A percentile compares a stretch with the other conserved stretches of the same genome.
phyloP scores from a whole-genome alignment of 345 rosid species.

The Erysimum cheiranthoides region DNA sequence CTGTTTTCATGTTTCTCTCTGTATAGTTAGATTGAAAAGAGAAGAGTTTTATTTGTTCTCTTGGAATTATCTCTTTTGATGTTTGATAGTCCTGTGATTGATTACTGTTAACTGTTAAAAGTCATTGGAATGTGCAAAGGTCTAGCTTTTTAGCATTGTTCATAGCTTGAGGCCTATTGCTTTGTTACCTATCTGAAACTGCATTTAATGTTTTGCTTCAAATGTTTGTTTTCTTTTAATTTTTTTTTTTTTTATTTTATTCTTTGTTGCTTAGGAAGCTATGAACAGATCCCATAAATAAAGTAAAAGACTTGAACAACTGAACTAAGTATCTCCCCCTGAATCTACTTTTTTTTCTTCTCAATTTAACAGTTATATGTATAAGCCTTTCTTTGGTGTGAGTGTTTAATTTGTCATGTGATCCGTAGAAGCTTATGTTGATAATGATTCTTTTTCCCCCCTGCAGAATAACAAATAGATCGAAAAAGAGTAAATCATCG shows the following conservation, averaged over 20 bases:
- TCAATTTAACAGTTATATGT: not conserved
- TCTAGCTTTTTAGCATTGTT: constrained; percentile 37
- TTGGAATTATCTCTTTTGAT: constrained; percentile 28
- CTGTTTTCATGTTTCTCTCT: constrained; percentile 20
- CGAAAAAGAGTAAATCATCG: constrained; percentile 9
- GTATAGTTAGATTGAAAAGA: constrained; percentile 26
- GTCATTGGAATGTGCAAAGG: constrained; percentile 32
- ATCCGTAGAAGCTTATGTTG: constrained; percentile 10
- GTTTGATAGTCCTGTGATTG: constrained; percentile 41
- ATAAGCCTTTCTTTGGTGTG: not conserved
- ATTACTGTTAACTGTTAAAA: constrained; percentile 26
- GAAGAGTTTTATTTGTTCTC: not conserved
- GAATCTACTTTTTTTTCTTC: not conserved
- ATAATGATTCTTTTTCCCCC: not conserved
- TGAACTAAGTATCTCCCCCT: constrained; percentile 24
- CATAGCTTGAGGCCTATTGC: constrained; percentile 34
- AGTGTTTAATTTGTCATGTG: constrained; percentile 20
- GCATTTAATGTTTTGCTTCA: constrained; percentile 35
- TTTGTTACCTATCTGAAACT: constrained; percentile 33
- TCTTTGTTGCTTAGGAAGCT: constrained; percentile 26
- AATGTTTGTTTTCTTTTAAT: constrained; percentile 26
- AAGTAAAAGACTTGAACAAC: constrained; percentile 31
- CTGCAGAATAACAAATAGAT: constrained; percentile 38
- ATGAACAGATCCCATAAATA: constrained; percentile 5
- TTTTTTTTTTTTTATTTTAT: constrained; percentile 1